A percentile compares a stretch with the other conserved stretches of the same genome.
phyloP scores from a whole-genome alignment of 495 filamentous ascomycete genomes.

The Penicillium odoratum region DNA sequence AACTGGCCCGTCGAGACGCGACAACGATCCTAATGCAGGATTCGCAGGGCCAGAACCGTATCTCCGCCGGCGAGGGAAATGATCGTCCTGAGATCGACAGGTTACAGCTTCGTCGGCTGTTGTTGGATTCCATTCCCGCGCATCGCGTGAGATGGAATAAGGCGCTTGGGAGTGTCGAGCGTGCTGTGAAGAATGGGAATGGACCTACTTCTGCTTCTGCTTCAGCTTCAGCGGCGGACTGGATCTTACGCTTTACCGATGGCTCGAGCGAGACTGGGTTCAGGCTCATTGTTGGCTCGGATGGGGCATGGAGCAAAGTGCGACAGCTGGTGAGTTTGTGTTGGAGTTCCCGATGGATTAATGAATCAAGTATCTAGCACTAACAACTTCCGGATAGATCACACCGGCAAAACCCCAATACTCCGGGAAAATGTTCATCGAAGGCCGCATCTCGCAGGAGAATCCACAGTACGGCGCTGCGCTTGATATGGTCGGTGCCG shows the following conservation, averaged over 20 bases:
- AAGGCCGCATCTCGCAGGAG: constrained; percentile 16
- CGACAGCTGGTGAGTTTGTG: constrained; percentile 6
- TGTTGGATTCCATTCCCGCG: constrained; percentile 37
- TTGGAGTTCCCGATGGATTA: too few species aligned
- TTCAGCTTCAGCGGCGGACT: neutral
- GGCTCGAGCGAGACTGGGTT: constrained; percentile 9
- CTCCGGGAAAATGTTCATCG: constrained; percentile 21
- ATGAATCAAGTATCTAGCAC: neutral
- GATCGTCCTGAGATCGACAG: constrained; percentile 44
- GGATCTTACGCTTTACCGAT: constrained; percentile 8
- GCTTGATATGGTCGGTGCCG: constrained; percentile 16
- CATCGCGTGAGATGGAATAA: constrained; percentile 38
- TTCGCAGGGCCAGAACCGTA: neutral
- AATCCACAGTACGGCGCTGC: constrained; percentile 20
- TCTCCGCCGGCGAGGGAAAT: neutral
- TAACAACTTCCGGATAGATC: constrained; percentile 9
- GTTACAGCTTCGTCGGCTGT: constrained; percentile 32
- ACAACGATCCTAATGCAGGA: constrained; percentile 3
- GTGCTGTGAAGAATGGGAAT: neutral
- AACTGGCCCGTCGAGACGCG: constrained; percentile 41
- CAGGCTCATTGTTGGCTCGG: constrained; percentile 13
- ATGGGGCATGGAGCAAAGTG: constrained; percentile 13
- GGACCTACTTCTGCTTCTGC: neutral
- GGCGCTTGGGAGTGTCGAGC: neutral
- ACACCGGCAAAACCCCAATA: constrained; percentile 18